Base-by-base conservation (phyloP, 805 yeast species). In the Hanseniaspora mollemarum region DNA sequence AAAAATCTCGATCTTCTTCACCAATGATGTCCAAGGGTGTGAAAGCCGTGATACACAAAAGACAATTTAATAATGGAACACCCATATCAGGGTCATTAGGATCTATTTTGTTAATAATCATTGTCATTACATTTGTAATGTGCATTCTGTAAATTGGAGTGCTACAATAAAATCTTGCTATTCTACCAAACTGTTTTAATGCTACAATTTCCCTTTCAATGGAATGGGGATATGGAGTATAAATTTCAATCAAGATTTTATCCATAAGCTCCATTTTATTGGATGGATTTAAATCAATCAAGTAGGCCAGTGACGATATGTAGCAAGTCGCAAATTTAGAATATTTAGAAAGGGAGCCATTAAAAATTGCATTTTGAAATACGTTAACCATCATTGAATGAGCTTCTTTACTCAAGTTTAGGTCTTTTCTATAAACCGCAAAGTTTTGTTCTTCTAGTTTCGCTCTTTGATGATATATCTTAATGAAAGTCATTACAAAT, bases 21-120 rank as follows among this genome's bases (percentile, higher is more conserved):
- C 54, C 72, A 10, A 84, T 59, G 58, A 83, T 86, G 26, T 70
- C 68, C 54, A 87, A 71, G 1, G 96, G 96, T 2, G 83, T 75
- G 51, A 80, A 81, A 6, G 82, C 70, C 0, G 87, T 80, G 22
- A 81, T 75, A 0, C 85, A 71, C 10, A 85, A 81, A 51, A 92
- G 73, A 18, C 83, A 73, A 53, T 80, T 75, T 37, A 88, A 66
- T 0, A 94, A 75, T 46, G 77, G 73, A 15, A 79, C 71, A 0
- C 95, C 81, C 60, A 88, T 77, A 13, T 71, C 72, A 44, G 87
- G 71, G 63, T 92, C 98, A 61, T 88, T 92, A 0, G 88, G 76
- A 61, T 92, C 97, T 26, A 92, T 78, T 28, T 92, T 95, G 0
- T 87, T 84, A 7, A 87, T 62, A 1, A 81, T 68, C 63, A 86